These are phyloP conservation scores for Dendrocalamus latiflorus DNA, from an alignment of 202 grass and related monocot genomes.

Conservation along the genomic window DNA sequence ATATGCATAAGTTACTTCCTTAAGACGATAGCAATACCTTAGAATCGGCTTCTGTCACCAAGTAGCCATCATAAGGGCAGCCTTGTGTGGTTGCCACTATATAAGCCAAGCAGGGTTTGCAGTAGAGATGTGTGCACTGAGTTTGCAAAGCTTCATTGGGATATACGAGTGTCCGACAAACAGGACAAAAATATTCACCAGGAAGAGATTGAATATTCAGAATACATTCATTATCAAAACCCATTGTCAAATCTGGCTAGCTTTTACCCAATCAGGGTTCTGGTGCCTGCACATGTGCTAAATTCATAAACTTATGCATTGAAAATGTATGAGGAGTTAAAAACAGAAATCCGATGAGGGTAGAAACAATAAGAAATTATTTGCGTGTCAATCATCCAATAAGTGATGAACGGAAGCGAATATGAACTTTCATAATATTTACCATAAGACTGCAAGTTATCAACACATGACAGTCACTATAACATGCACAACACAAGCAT, in stretches of 20 bases:
- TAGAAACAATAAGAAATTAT: not conserved
- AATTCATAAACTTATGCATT: not conserved
- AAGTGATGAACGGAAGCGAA: not conserved
- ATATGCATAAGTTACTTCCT: conserved; percentile 1
- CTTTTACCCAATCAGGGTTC: conserved; percentile 4
- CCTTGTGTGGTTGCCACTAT: too few species aligned
- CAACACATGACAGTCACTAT: not conserved
- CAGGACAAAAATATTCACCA: too few species aligned
- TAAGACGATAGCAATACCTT: not conserved
- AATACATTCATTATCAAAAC: too few species aligned
- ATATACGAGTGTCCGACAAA: too few species aligned
- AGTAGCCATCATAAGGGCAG: too few species aligned
- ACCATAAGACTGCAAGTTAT: not conserved
- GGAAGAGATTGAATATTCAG: too few species aligned
- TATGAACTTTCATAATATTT: not conserved
- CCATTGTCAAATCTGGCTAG: too few species aligned
- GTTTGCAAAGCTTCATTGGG: too few species aligned
- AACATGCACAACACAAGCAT: not conserved
- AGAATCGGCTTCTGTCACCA: too few species aligned
- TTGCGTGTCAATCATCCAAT: not conserved
- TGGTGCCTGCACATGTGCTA: conserved; percentile 35
- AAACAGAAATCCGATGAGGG: not conserved
- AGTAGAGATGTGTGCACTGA: too few species aligned
- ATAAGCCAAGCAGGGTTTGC: too few species aligned
- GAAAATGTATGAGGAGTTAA: not conserved